These are phyloP conservation scores for Eucalyptus polybractea DNA, from an alignment of 345 rosid species.

Conservation along the genomic window DNA sequence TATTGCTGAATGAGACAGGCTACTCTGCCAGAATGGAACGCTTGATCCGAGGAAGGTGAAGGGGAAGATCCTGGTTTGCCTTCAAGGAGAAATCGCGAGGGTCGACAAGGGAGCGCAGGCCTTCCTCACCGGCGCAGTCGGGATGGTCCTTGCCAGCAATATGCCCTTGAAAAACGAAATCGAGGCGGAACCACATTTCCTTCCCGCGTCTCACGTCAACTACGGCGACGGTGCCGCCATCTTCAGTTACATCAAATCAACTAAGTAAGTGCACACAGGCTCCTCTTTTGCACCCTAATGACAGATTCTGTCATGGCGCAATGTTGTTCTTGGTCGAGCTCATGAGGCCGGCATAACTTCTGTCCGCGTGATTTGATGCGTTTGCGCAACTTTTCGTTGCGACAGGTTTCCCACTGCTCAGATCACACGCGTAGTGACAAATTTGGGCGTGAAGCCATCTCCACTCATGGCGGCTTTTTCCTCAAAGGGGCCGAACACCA, in stretches of 20 bases:
- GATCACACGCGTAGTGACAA: conserved; percentile 26
- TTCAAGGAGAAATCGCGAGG: conserved; percentile 35
- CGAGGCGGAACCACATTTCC: conserved; percentile 46
- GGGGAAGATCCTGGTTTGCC: conserved; percentile 75
- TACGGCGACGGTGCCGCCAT: conserved; percentile 33
- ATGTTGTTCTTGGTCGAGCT: neutral
- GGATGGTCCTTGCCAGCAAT: conserved; percentile 65
- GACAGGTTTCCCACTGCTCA: conserved; percentile 45
- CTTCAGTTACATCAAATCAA: conserved; percentile 32
- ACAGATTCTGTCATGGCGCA: too few species aligned
- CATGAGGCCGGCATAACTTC: neutral
- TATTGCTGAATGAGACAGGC: conserved; percentile 11
- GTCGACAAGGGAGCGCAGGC: conserved; percentile 55
- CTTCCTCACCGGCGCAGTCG: conserved; percentile 55
- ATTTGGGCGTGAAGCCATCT: conserved; percentile 35
- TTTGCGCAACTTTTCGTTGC: neutral
- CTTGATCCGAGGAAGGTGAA: conserved; percentile 49
- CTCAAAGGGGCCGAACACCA: conserved; percentile 56
- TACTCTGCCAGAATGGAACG: conserved; percentile 37
- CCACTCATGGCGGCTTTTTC: conserved; percentile 82
- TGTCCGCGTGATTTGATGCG: neutral
- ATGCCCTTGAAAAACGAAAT: conserved; percentile 26
- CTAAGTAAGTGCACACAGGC: conserved; percentile 19
- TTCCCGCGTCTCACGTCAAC: conserved; percentile 62
- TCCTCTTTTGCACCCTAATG: neutral